Percentiles rank a stretch among this genome's conserved stretches.
These are phyloP conservation scores for Suhomyces bolitotheri DNA, from an alignment of 1,139 yeast species.

Conservation along the genomic window DNA sequence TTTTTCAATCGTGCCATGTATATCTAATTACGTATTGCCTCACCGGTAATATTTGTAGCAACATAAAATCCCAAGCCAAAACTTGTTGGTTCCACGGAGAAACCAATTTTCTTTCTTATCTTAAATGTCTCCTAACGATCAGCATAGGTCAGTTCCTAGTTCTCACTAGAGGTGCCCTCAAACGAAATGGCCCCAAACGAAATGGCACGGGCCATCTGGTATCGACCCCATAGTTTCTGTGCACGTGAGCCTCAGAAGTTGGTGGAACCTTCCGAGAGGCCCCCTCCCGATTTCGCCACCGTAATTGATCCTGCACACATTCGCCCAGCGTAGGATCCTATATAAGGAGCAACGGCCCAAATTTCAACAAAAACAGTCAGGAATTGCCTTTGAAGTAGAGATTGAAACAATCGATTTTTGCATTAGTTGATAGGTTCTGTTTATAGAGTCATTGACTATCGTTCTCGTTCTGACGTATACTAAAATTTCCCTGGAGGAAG, in stretches of 20 bases:
- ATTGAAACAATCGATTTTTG: neutral
- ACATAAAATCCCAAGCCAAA: no score
- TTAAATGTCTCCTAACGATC: no score
- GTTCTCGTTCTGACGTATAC: neutral
- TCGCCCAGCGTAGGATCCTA: neutral
- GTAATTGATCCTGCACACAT: constrained; percentile 10
- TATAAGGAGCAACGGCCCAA: constrained; percentile 9
- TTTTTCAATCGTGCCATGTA: no score
- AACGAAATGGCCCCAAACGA: no score
- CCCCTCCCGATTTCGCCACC: constrained; percentile 9
- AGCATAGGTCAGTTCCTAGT: no score
- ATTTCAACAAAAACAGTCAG: no score
- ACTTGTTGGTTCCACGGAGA: no score
- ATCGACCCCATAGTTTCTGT: constrained; percentile 3
- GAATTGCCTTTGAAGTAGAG: neutral
- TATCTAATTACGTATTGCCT: no score
- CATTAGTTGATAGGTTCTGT: neutral
- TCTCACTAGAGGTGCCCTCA: no score
- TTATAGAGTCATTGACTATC: neutral
- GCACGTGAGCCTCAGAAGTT: constrained; percentile 5
- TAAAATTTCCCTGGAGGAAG: constrained; percentile 1
- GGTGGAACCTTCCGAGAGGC: constrained; percentile 7
- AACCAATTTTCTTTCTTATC: no score
- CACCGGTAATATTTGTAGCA: no score
- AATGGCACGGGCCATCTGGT: no score